Base-by-base conservation (phyloP, 495 filamentous ascomycete genomes). In the Jackrogersella minutella region DNA sequence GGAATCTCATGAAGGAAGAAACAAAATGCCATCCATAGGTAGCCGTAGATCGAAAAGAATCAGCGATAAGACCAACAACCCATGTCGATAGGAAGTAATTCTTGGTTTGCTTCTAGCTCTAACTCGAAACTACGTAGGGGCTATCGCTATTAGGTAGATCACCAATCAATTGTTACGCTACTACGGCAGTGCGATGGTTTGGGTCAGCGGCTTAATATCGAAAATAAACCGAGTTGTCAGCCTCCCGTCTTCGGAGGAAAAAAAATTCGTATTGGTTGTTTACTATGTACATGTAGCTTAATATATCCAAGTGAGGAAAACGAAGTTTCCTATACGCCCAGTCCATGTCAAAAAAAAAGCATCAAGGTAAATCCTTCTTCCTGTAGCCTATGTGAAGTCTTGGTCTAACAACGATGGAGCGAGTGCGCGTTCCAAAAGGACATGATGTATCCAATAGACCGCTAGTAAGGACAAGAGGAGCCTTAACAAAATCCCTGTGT, bases 21-120 rank as follows among this genome's bases (percentile, higher is more conserved):
- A 22, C 51, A 51, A 41, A 64, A 64, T 64, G 60, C 60, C 56
- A 64, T 69, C 55, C 56, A 60, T 69, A 50, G 34, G 17, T 69
- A 64, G 11, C 40, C 59, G 55, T 60, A 43, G 49, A 59, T 47
- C 44, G 21, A 52, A 62, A 22, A 59, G 39, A 54, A 40, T 52
- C 46, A 17, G 22, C 24, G 46, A 68, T 58, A 58, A 47, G 58
- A 47, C 46, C 19, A 46, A 43, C 19, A 46, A 43, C 43, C 58
- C 52, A 43, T 49, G 56, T 37, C 47, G 41, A 39, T 44, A 50
- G 30, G 14, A 51, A 43, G 30, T 19, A 51, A 43, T 60, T 39
- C 43, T 44, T 54, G 40, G 44, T 58, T 65, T 59, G 40, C 49
- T 59, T 53, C 36, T 37, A 40, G 46, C 31, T 54, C 24, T 43